Percentiles rank a stretch among this genome's conserved stretches.
These are phyloP conservation scores for Aphanomyces cochlioides DNA, from an alignment of 352 stramenopile genomes.

Conservation along the genomic window DNA sequence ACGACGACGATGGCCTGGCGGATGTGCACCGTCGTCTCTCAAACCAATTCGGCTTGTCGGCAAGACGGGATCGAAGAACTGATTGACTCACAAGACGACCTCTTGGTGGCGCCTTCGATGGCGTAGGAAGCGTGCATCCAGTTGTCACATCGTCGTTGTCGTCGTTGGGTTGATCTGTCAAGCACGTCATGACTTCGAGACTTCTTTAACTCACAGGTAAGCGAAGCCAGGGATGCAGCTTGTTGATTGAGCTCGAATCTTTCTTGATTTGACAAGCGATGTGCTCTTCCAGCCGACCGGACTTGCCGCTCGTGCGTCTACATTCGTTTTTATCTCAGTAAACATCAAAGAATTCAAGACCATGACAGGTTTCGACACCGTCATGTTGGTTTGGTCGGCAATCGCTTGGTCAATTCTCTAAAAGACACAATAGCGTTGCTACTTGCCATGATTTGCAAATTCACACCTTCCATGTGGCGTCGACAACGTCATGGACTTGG, in stretches of 20 bases:
- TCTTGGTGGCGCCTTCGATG: not conserved
- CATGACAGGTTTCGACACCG: too few relatives aligned
- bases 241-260: not conserved
- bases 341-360: too few relatives aligned
- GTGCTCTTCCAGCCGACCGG: not conserved
- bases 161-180: not conserved
- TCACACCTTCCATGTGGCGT: constrained; percentile 21
- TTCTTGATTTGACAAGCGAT: not conserved
- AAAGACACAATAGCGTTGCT: not conserved
- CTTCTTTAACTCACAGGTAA: too few relatives aligned
- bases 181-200: too few relatives aligned
- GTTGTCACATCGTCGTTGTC: not conserved
- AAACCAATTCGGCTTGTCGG: too few relatives aligned
- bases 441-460: not conserved
- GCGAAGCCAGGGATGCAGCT: not conserved
- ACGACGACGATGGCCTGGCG: too few relatives aligned
- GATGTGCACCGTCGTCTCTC: too few relatives aligned
- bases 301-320: not conserved
- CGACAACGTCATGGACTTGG: constrained; percentile 6
- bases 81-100: constrained; percentile 1
- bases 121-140: too few relatives aligned
- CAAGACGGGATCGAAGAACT: not conserved
- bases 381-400: not conserved
- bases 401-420: constrained; percentile 2
- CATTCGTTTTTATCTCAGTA: not conserved